These are phyloP conservation scores for Nemania sp. DNA, from an alignment of 2,329 filamentous ascomycete species.

Conservation along the genomic window DNA sequence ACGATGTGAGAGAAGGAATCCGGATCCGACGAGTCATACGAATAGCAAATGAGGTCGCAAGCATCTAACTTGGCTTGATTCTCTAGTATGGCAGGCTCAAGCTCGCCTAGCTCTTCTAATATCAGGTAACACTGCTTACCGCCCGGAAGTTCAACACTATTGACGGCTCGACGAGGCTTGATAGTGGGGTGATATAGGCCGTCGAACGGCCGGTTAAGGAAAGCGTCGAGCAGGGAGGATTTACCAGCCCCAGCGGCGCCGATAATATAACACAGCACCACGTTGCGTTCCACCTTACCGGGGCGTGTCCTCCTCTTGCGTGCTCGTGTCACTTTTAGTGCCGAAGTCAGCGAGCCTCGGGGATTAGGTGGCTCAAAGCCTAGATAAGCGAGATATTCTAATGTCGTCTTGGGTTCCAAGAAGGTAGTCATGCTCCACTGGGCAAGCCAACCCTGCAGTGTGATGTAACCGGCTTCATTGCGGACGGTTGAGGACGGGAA, in stretches of 20 bases:
- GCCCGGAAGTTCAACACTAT: conserved; percentile 94
- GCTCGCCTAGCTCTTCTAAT: conserved; percentile 91
- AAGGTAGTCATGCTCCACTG: conserved; percentile 99
- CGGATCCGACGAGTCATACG: conserved; percentile 96
- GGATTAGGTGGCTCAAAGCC: conserved; percentile 87
- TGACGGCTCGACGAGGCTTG: conserved; percentile 91
- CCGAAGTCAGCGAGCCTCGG: conserved; percentile 82
- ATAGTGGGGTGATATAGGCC: conserved; percentile 91
- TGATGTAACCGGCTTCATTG: conserved; percentile 95
- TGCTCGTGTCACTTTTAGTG: conserved; percentile 91
- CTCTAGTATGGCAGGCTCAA: conserved; percentile 94
- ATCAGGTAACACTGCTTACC: conserved; percentile 98
- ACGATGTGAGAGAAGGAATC: conserved; percentile 96
- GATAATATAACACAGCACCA: conserved; percentile 92
- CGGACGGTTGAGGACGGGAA: conserved; percentile 95
- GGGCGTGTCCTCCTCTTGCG: conserved; percentile 85
- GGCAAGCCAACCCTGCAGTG: conserved; percentile 95
- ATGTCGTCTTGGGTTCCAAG: conserved; percentile 90
- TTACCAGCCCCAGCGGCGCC: conserved; percentile 90
- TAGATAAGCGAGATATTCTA: conserved; percentile 95
- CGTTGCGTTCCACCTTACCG: conserved; percentile 90
- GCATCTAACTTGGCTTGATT: conserved; percentile 91
- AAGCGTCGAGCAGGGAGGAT: conserved; percentile 89
- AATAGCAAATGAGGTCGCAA: conserved; percentile 94
- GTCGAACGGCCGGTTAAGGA: conserved; percentile 89